phyloP scores from a whole-genome alignment of 2,329 filamentous ascomycete species.

The Stagonosporopsis rhizophila region DNA sequence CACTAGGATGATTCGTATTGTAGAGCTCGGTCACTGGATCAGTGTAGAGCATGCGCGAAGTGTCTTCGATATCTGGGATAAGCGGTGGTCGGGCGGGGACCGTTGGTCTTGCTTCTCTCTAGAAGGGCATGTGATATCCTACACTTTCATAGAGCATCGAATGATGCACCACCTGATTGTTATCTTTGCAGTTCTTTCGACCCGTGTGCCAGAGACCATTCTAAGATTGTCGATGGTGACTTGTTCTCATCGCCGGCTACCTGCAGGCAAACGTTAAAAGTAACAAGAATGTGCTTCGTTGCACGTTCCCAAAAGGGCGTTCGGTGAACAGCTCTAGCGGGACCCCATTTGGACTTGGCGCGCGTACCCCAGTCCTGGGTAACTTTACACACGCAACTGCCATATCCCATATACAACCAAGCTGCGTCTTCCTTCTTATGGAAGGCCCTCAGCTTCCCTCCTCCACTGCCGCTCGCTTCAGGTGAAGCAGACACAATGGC shows the following conservation, averaged over 20 bases:
- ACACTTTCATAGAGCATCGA: not conserved
- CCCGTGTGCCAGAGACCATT: not conserved
- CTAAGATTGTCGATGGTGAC: not conserved
- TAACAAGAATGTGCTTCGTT: not conserved
- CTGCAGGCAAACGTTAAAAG: not conserved
- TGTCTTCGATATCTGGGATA: conserved; percentile 5
- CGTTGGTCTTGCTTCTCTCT: not conserved
- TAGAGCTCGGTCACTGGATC: conserved; percentile 19
- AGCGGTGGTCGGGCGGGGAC: not conserved
- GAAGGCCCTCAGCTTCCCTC: conserved; percentile 32
- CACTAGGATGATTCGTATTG: not conserved
- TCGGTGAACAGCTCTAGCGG: conserved; percentile 14
- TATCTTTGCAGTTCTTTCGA: not conserved
- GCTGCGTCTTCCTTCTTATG: conserved; percentile 41
- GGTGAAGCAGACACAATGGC: conserved; percentile 49
- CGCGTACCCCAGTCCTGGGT: conserved; percentile 5
- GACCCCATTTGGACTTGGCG: conserved; percentile 5
- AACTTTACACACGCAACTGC: conserved; percentile 16
- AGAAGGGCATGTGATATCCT: conserved; percentile 10
- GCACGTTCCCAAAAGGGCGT: conserved; percentile 12
- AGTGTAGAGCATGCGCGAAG: not conserved
- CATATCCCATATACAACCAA: not conserved
- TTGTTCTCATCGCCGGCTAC: not conserved
- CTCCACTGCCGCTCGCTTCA: conserved; percentile 40
- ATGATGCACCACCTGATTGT: not conserved